Evolutionary conservation across 1,284 basidiomycete species (phyloP).

Genomic region (Ustilago lituana): DNA sequence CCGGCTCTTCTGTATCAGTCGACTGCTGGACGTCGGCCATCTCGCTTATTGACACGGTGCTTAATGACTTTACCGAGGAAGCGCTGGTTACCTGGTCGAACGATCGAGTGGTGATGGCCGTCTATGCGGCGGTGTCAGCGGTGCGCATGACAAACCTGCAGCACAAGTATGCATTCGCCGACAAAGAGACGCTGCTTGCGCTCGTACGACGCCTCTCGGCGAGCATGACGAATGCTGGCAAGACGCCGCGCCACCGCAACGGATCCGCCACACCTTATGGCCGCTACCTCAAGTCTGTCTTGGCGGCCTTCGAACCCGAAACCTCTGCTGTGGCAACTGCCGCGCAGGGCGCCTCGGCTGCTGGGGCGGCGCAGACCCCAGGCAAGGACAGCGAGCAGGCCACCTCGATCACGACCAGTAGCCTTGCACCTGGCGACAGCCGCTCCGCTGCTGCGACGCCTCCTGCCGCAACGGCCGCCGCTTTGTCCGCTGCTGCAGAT

Average conservation of each 20-base stretch:
- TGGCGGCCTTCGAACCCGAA: constrained; percentile 45
- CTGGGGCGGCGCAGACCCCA: constrained; percentile 24
- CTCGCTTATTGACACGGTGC: constrained; percentile 52
- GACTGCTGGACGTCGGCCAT: constrained; percentile 56
- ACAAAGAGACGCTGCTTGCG: constrained; percentile 46
- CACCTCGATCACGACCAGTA: constrained; percentile 38
- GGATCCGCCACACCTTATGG: constrained; percentile 58
- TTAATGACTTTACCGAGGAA: constrained; percentile 49
- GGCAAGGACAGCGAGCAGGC: constrained; percentile 46
- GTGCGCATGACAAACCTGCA: constrained; percentile 55
- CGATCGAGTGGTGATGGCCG: constrained; percentile 55
- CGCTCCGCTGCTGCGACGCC: constrained; percentile 37
- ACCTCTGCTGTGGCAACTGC: background rate
- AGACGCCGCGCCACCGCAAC: constrained; percentile 56
- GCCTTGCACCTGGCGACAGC: constrained; percentile 43
- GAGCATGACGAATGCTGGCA: constrained; percentile 53
- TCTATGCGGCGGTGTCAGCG: constrained; percentile 55
- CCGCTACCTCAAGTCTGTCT: constrained; percentile 50
- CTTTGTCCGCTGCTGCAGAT: background rate
- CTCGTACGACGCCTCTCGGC: constrained; percentile 40
- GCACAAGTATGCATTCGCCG: constrained; percentile 49
- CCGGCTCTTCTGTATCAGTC: constrained; percentile 41
- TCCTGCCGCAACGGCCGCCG: constrained; percentile 1
- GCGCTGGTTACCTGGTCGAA: constrained; percentile 54
- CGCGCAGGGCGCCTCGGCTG: constrained; percentile 2